Evolutionary conservation across 2,329 filamentous ascomycete genomes (phyloP), one percentile per base, ranked within the genome.

Genomic region (Penicillium rolfsii): DNA sequence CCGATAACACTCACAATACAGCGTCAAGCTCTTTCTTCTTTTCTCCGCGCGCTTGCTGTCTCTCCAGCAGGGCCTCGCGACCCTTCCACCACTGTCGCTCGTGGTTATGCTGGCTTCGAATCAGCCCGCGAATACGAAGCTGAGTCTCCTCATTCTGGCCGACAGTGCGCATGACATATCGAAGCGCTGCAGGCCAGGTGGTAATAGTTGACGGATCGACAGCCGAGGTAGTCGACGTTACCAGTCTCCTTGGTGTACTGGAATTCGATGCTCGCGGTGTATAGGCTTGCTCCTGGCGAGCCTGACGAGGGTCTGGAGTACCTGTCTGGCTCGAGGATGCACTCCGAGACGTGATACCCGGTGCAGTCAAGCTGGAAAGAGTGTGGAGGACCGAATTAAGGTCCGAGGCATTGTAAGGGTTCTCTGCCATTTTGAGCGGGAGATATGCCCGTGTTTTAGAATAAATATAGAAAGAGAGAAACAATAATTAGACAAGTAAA

Each of bases 11-110:
- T 63, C 74, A 85, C 82, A 87, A 68, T 1, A 86, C 81, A 46
- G 81, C 81, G 66, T 86, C 81, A 22, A 86, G 71, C 61, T 82
- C 82, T 65, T 80, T 80, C 63, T 85, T 82, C 54, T 83, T 83
- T 60, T 83, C 82, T 4, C 76, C 78, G 59, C 85, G 77, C 1
- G 78, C 74, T n/a, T 70, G 73, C 59, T 87, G 85, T 60, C 82
- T 83, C 35, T 79, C 74, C 5, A 85, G 68, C 26, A 88, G 71
- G 6, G 79, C 82, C 59, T 83, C 73, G 2, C 85, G 80, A 1
- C 81, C 82, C 28, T 78, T 73, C 76, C 82, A 86, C 83, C 88
- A 90, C 65, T 85, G 82, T 64, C 81, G 81, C 65, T 90, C 86
- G 67, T 89, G 84, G 43, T 82, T 80, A 67, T 87, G 83, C 71